Percentiles rank a stretch among this genome's conserved stretches.
Evolutionary conservation across 2,329 filamentous ascomycete species (phyloP).

Genomic region (Penicillium sp.): DNA sequence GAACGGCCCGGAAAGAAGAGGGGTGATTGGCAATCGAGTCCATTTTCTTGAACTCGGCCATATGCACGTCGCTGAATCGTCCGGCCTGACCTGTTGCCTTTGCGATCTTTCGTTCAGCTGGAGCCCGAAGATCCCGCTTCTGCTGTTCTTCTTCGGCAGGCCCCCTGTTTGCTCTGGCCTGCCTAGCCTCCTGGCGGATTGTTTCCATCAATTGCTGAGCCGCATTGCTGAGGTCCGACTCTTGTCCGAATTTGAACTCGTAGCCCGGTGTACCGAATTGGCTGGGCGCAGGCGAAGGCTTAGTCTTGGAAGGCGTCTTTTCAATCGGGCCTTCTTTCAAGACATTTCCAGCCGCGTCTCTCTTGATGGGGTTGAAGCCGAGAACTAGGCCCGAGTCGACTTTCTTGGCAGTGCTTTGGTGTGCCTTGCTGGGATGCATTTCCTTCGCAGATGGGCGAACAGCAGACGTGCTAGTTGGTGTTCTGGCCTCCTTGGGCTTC

Average conservation of each 20-base stretch:
- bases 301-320: constrained; percentile 46
- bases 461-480: constrained; percentile 56
- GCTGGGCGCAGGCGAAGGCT: constrained; percentile 31
- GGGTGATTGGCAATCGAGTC: constrained; percentile 88
- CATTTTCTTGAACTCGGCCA: constrained; percentile 94
- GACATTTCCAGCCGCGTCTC: constrained; percentile 38
- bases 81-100: constrained; percentile 74
- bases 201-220: constrained; percentile 63
- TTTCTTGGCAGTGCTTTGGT: constrained; percentile 71
- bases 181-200: constrained; percentile 69
- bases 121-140: constrained; percentile 43
- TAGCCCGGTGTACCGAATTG: constrained; percentile 47
- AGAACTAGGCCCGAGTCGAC: constrained; percentile 78
- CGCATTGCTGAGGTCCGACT: constrained; percentile 48
- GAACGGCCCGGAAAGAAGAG: constrained; percentile 64
- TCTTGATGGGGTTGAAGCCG: constrained; percentile 75
- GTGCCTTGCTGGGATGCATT: constrained; percentile 88
- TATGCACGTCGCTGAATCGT: constrained; percentile 82
- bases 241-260: constrained; percentile 49
- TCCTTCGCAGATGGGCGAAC: constrained; percentile 73
- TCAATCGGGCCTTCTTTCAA: constrained; percentile 30
- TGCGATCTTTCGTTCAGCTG: constrained; percentile 69
- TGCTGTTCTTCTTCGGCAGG: constrained; percentile 55
- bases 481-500: constrained; percentile 29
- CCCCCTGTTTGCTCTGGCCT: constrained; percentile 68